Percentiles rank a stretch among this genome's conserved stretches.
Evolutionary conservation across 192 early-diverging fungal genomes (phyloP).

Genomic region (Backusella sp.): DNA sequence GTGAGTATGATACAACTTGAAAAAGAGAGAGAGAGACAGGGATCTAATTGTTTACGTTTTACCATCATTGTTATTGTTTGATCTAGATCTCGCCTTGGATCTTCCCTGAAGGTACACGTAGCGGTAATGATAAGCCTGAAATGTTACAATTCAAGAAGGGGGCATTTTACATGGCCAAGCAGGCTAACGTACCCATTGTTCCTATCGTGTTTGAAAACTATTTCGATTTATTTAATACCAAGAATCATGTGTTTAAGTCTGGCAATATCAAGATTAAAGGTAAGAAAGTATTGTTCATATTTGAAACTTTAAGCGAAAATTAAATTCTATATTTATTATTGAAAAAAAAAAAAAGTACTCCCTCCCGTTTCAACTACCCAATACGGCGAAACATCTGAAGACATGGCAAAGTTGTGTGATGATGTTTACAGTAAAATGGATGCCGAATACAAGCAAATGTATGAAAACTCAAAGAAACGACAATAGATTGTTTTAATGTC

Average conservation of each 20-base stretch:
- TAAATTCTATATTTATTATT: not conserved
- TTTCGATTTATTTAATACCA: conserved; percentile 55
- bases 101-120: conserved; percentile 91
- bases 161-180: conserved; percentile 90
- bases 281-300: conserved; percentile 10
- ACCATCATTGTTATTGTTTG: not conserved
- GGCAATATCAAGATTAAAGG: conserved; percentile 59
- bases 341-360: conserved; percentile 26
- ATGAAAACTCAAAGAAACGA: conserved; percentile 8
- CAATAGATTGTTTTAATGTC: not conserved
- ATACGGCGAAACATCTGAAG: conserved; percentile 28
- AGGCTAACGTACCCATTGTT: conserved; percentile 80
- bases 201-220: conserved; percentile 83
- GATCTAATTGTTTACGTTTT: not conserved
- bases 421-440: conserved; percentile 50
- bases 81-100: conserved; percentile 70
- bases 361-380: conserved; percentile 50
- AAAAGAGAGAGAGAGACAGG: too few relatives aligned
- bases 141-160: conserved; percentile 95
- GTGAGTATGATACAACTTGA: conserved; percentile 33
- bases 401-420: conserved; percentile 44
- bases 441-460: conserved; percentile 49
- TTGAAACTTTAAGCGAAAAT: not conserved
- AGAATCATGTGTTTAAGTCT: conserved; percentile 44
- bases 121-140: conserved; percentile 59